Base-by-base conservation (phyloP, 2,329 filamentous ascomycete genomes). In the Neofusicoccum sp. region DNA sequence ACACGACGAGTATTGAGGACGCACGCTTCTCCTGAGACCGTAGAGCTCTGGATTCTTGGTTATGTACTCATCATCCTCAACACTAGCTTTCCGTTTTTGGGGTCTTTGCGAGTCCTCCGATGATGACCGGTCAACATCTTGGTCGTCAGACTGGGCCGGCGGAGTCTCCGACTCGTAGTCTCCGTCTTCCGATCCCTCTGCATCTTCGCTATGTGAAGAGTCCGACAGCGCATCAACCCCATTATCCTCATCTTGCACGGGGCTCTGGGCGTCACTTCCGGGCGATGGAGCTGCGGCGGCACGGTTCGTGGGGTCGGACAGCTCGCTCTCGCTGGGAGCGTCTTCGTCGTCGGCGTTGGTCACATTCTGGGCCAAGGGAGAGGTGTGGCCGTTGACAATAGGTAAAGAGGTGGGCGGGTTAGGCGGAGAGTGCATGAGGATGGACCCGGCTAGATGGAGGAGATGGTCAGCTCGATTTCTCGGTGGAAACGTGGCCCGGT, bases 1-100 rank as follows among this genome's bases (percentile, higher is more conserved):
- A 49, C 43, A 43, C 33, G 56, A 48, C 61, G 16, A 59, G 62
- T 50, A 63, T 33, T 58, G 64, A 64, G 67, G 62, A 78, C 90
- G 66, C 88, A 95, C 93, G 81, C 95, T 99, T 80, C 95, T 87
- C 70, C 95, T 88, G 69, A 99, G 83, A 52, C 95, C 95, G 80
- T 98, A 99, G 7, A 99, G 83, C 78, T 97, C 93, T 48, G 95
- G 95, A 72, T 99, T 96, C 73, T 92, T 90, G 71, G 89, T 85
- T 70, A 98, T 97, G 73, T 88, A 93, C 50, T 93, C 89, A 64
- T 95, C 89, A 70, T 95, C 91, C 58, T 89, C 87, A 41, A 85
- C 77, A 74, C 73, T 83, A 76, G 76, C 74, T 70, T 83, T 87
- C 68, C 93, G 89, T 83, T 97, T 97, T 56, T 64, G 66, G 22